Base-by-base conservation (phyloP, 352 stramenopile genomes). In the Phytophthora macrochlamydospora region DNA sequence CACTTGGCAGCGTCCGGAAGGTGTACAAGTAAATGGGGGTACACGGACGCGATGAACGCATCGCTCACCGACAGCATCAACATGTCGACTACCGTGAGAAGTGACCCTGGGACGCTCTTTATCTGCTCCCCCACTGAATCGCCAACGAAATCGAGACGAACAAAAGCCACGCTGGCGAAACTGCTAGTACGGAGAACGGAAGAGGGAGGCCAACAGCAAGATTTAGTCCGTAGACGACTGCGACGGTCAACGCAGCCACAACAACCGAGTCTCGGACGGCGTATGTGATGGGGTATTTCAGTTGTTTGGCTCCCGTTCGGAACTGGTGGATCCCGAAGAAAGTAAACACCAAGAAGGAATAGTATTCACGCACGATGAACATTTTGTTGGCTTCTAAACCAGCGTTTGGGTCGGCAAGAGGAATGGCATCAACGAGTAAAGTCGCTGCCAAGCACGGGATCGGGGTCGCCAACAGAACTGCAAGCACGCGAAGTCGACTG, bases 371-470 rank as follows among this genome's bases (percentile, higher is more conserved):
- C 3, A 66, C 8, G 43, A 56, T 56, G 29, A 68, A 77, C 14
- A 59, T n/a, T 18, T 29, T 54, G 37, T 70, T 77, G 5, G 28
- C 5, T 18, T 44, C 6, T 11, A 54, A 35, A 0, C 65, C 64
- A 14, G 57, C 52, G 2, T 44, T 31, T 3, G 69, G 51, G 12
- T 59, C 33, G 2, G 44, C 18, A 9, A 73, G 59, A 2, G 55
- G 24, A 6, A 66, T 13, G 33, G 67, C n/a, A 35, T 77, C 69
- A 29, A 50, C 33, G 6, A 62, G 4, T 2, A 62, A 28, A 18
- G 65, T 59, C 37, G 66, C 64, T 14, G 59, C 8, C 2, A 77
- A 51, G n/a, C 59, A 69, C 8, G 60, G 52, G 2, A 74, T 29
- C 1, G 69, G 54, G 0, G 57, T 69, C 5, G n/a, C 24, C 4